phyloP scores from a whole-genome alignment of 2,329 filamentous ascomycete species.

The Alternaria conjuncta region DNA sequence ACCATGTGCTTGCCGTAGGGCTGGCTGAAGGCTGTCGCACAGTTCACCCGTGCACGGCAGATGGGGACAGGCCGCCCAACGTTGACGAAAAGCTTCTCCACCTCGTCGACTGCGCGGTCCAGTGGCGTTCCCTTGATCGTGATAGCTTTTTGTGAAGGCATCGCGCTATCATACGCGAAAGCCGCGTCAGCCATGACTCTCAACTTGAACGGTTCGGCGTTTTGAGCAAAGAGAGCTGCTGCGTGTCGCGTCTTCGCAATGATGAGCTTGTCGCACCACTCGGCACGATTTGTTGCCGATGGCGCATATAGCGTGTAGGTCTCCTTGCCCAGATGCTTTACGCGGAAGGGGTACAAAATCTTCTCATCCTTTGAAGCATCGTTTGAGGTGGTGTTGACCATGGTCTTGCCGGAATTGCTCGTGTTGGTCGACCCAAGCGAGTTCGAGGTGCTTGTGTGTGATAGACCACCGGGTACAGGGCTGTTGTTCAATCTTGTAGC shows the following conservation, averaged over 20 bases:
- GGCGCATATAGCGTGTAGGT: constrained; percentile 90
- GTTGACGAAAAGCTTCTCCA: constrained; percentile 74
- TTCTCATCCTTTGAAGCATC: constrained; percentile 70
- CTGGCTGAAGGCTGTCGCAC: constrained; percentile 84
- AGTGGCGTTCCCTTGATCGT: constrained; percentile 89
- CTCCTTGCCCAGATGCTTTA: constrained; percentile 95
- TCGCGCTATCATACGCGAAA: constrained; percentile 78
- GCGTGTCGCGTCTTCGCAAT: constrained; percentile 95
- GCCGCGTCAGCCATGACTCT: constrained; percentile 91
- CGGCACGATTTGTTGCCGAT: constrained; percentile 73
- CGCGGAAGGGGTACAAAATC: constrained; percentile 89
- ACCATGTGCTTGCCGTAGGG: constrained; percentile 85
- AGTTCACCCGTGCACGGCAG: constrained; percentile 87
- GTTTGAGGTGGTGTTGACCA: constrained; percentile 56
- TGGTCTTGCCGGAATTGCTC: constrained; percentile 60
- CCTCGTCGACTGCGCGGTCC: constrained; percentile 86
- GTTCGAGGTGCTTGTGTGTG: constrained; percentile 71
- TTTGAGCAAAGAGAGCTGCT: constrained; percentile 84
- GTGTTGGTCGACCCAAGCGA: constrained; percentile 59
- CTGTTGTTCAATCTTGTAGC: constrained; percentile 57
- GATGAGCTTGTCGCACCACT: constrained; percentile 94
- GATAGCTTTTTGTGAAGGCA: constrained; percentile 64
- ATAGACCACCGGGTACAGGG: constrained; percentile 59
- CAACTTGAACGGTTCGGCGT: constrained; percentile 92
- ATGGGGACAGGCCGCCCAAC: constrained; percentile 76